These are phyloP conservation scores for Marasmius oreades DNA, from an alignment of 1,284 basidiomycete species.

Conservation along the genomic window DNA sequence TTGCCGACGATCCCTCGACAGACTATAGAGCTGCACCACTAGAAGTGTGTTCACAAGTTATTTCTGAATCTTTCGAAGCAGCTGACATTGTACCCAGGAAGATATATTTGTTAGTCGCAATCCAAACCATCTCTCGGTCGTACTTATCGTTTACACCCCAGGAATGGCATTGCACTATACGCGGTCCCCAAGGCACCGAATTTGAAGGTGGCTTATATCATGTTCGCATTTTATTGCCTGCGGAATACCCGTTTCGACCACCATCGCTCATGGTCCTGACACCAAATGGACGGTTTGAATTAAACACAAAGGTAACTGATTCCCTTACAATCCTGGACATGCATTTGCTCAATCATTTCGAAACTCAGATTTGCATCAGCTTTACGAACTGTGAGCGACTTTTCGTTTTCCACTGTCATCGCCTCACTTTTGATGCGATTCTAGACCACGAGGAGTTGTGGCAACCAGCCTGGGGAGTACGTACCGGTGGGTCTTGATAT, in stretches of 20 bases:
- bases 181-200: conserved; percentile 83
- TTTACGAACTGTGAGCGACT: conserved; percentile 75
- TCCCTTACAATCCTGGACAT: neutral
- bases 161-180: conserved; percentile 98
- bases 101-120: conserved; percentile 70
- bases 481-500: conserved; percentile 64
- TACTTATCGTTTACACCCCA: conserved; percentile 30
- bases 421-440: conserved; percentile 18
- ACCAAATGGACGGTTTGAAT: conserved; percentile 92
- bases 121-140: neutral
- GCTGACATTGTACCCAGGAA: conserved; percentile 43
- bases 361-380: conserved; percentile 85
- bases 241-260: conserved; percentile 93
- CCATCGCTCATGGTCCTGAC: conserved; percentile 94
- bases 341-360: neutral
- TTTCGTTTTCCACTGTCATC: conserved; percentile 9
- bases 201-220: conserved; percentile 93
- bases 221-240: conserved; percentile 86
- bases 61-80: conserved; percentile 7
- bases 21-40: conserved; percentile 86
- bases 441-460: conserved; percentile 86
- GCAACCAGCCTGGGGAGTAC: conserved; percentile 98
- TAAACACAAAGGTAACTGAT: conserved; percentile 91
- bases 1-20: conserved; percentile 75
- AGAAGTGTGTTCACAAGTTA: conserved; percentile 55